phyloP scores from a whole-genome alignment of 257 asterid species.

The Handroanthus guayacan region DNA sequence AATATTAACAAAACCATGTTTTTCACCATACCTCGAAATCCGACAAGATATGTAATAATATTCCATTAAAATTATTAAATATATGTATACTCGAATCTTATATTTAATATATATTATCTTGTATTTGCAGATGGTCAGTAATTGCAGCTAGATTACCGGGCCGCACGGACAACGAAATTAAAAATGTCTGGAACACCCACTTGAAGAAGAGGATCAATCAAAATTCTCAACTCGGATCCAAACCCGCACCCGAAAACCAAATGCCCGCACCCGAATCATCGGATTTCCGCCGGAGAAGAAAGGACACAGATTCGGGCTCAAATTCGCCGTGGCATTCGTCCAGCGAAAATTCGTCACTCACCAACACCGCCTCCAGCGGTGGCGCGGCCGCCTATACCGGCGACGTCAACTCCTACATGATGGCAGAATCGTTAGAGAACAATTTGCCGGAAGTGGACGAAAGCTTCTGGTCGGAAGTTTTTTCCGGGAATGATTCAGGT shows the following conservation, averaged over 20 bases:
- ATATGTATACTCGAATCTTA: neutral
- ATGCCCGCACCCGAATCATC: neutral
- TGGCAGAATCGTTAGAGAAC: neutral
- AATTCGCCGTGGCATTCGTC: conserved; percentile 32
- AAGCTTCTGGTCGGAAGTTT: conserved; percentile 42
- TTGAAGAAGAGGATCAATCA: conserved; percentile 37
- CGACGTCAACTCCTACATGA: neutral
- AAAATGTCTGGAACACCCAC: conserved; percentile 45
- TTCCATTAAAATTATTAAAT: too few relatives aligned
- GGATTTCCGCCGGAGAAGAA: neutral
- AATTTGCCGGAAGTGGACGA: conserved; percentile 32
- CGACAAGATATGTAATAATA: too few relatives aligned
- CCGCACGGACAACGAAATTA: conserved; percentile 48
- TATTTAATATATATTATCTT: neutral
- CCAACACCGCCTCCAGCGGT: neutral
- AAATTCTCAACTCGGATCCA: neutral
- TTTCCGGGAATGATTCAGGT: conserved; percentile 27
- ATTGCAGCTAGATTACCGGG: conserved; percentile 47
- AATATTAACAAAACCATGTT: too few relatives aligned
- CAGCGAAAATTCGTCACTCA: conserved; percentile 25
- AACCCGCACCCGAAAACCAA: neutral
- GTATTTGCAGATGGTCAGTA: conserved; percentile 40
- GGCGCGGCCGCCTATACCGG: neutral
- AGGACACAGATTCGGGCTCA: neutral
- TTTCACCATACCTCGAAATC: conserved; percentile 22